phyloP scores from a whole-genome alignment of 768 basidiomycete species.

The Phanerodontia chrysosporium region DNA sequence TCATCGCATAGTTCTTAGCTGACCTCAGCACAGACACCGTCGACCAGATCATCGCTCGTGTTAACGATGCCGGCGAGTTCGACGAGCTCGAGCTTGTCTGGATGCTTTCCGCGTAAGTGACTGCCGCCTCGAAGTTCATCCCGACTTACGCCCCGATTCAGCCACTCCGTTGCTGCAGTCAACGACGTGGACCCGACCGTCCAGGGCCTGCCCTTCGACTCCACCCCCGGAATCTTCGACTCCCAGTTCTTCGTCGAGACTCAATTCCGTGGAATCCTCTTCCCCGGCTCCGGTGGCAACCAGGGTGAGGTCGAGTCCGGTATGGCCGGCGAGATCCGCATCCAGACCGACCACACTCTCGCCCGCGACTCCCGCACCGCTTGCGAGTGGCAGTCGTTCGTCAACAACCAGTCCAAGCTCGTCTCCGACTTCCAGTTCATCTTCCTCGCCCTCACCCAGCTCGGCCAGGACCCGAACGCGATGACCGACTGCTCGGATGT shows the following conservation, averaged over 20 bases:
- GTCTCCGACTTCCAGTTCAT: slow-evolving; percentile 11
- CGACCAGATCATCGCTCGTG: slow-evolving; percentile 19
- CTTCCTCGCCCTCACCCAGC: slow-evolving; percentile 17
- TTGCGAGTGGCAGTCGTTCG: slow-evolving; percentile 44
- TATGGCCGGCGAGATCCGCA: slow-evolving; percentile 37
- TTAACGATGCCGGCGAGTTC: slow-evolving; percentile 18
- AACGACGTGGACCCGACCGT: slow-evolving; percentile 17
- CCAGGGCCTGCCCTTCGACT: slow-evolving; percentile 14
- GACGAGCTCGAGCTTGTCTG: slow-evolving; percentile 20
- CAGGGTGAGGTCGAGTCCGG: slow-evolving; percentile 36
- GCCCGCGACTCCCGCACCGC: slow-evolving; percentile 37
- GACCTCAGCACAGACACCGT: slow-evolving; percentile 12
- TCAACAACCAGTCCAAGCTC: slow-evolving; percentile 21
- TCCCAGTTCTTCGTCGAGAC: slow-evolving; percentile 17
- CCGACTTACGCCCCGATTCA: not conserved
- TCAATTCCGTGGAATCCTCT: slow-evolving; percentile 16
- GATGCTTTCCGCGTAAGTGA: slow-evolving; percentile 18
- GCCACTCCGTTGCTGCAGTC: slow-evolving; percentile 22
- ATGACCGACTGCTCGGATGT: slow-evolving; percentile 18
- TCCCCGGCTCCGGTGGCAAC: slow-evolving; percentile 31
- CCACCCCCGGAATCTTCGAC: slow-evolving; percentile 12
- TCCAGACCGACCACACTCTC: slow-evolving; percentile 34
- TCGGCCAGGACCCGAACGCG: slow-evolving; percentile 9
- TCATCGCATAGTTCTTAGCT: not conserved
- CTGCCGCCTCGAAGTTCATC: not conserved